These are phyloP conservation scores for Magnusiomyces paraingens DNA, from an alignment of 1,139 yeast species.

Conservation along the genomic window DNA sequence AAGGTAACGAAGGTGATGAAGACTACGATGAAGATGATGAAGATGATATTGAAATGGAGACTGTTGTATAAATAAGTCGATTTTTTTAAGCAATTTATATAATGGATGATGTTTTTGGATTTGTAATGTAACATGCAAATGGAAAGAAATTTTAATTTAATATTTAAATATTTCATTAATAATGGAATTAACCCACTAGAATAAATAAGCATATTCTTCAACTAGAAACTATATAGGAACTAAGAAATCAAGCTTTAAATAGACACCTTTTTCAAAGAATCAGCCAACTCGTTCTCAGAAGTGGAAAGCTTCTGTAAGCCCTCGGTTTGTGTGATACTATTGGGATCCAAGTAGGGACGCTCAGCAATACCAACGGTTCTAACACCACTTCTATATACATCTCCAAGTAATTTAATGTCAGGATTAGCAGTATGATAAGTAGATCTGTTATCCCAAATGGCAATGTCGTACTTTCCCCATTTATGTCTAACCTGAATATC, in stretches of 20 bases:
- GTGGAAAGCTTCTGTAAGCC: slow-evolving; percentile 14
- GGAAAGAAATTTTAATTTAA: neutral
- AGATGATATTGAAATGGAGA: slow-evolving; percentile 32
- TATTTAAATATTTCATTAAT: neutral
- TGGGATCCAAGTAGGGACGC: slow-evolving; percentile 21
- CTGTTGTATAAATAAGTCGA: slow-evolving; percentile 17
- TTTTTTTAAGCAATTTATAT: neutral
- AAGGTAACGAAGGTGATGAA: slow-evolving; percentile 11
- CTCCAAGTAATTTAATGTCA: slow-evolving; percentile 16
- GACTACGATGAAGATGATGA: slow-evolving; percentile 24
- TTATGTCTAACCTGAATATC: slow-evolving; percentile 38
- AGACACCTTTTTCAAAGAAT: no score
- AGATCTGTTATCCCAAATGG: slow-evolving; percentile 25
- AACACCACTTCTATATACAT: neutral
- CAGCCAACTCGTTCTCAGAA: no score
- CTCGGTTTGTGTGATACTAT: slow-evolving; percentile 49
- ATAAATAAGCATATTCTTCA: no score
- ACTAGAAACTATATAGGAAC: no score
- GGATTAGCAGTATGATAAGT: slow-evolving; percentile 21
- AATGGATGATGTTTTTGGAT: no score
- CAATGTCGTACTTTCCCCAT: slow-evolving; percentile 52
- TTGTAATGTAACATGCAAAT: neutral
- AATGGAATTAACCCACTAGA: neutral
- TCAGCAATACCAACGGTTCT: neutral
- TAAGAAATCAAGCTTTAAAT: neutral